A percentile compares a stretch with the other conserved stretches of the same genome.
Evolutionary conservation across 2,329 filamentous ascomycete genomes (phyloP).

Genomic region (Ramichloridium luteum): DNA sequence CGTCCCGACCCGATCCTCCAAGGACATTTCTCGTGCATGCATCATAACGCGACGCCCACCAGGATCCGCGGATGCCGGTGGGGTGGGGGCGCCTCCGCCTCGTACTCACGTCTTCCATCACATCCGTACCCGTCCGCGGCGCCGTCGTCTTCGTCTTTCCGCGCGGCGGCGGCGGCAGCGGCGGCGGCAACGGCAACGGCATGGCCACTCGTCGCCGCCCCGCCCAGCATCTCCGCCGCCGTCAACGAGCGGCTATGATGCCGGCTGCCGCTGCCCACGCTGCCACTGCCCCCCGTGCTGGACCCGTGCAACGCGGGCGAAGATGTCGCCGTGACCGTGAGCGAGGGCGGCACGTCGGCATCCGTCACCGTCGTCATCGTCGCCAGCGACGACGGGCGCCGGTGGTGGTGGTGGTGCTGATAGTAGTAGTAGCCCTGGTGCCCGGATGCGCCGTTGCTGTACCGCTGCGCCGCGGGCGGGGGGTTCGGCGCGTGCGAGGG

Average conservation of each 20-base stretch:
- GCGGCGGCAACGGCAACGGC: conserved; percentile 3
- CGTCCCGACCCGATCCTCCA: too few relatives aligned
- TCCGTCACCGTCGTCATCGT: too few relatives aligned
- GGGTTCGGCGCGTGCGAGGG: conserved; percentile 3
- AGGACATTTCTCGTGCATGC: too few relatives aligned
- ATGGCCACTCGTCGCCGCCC: conserved; percentile 2
- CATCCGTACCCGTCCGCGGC: too few relatives aligned
- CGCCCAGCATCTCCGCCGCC: too few relatives aligned
- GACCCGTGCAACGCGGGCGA: conserved; percentile 14
- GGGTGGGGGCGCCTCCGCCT: too few relatives aligned
- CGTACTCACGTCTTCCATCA: too few relatives aligned
- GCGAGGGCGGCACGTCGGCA: conserved; percentile 15
- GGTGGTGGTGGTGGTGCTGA: conserved; percentile 12
- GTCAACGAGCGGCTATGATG: conserved; percentile 20
- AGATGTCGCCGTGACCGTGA: conserved; percentile 8
- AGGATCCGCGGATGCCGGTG: neutral
- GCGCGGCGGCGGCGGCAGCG: too few relatives aligned
- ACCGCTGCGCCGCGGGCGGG: conserved; percentile 3
- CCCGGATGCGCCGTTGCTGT: conserved; percentile 7
- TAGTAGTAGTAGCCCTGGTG: conserved; percentile 12
- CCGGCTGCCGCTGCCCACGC: too few relatives aligned
- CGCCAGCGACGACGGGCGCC: too few relatives aligned
- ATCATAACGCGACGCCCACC: conserved; percentile 2
- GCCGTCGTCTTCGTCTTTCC: too few relatives aligned
- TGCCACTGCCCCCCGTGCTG: too few relatives aligned